A percentile compares a stretch with the other conserved stretches of the same genome.
phyloP scores from a whole-genome alignment of 805 yeast species.

The Monosporozyma aerobia region DNA sequence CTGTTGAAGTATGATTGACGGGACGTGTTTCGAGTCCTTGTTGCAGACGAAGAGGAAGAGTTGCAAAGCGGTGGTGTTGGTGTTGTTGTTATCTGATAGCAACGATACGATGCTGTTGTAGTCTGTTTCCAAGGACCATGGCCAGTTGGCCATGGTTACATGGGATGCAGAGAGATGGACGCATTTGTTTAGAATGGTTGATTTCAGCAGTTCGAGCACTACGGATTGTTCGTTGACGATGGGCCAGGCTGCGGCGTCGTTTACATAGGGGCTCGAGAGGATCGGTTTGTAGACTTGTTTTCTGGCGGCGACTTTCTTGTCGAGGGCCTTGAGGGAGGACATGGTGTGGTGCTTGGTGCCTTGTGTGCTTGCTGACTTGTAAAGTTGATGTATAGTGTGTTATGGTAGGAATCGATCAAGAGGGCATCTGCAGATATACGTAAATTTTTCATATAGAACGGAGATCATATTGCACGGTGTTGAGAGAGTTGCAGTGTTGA shows the following conservation, averaged over 20 bases:
- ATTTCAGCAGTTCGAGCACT: conserved; percentile 33
- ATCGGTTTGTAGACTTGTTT: conserved; percentile 57
- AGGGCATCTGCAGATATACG: no score
- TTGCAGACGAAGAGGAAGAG: conserved; percentile 48
- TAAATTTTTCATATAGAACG: no score
- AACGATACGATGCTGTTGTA: conserved; percentile 46
- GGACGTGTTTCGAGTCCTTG: conserved; percentile 36
- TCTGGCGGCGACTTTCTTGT: conserved; percentile 33
- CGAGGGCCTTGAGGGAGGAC: conserved; percentile 35
- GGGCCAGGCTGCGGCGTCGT: conserved; percentile 37
- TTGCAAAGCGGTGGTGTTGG: background rate
- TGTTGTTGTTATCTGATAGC: conserved; percentile 35
- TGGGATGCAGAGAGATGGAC: conserved; percentile 17
- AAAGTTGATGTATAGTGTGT: no score
- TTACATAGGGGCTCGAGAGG: conserved; percentile 53
- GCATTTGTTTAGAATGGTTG: conserved; percentile 29
- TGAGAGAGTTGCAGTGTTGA: no score
- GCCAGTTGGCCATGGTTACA: conserved; percentile 11
- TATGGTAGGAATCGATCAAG: no score
- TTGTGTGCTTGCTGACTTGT: background rate
- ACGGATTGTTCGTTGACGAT: conserved; percentile 31
- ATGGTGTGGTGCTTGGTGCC: background rate
- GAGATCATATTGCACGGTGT: no score
- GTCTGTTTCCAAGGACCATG: conserved; percentile 13
- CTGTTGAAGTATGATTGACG: conserved; percentile 43